Evolutionary conservation across 2,329 filamentous ascomycete genomes (phyloP), one percentile per base, ranked within the genome.

Genomic region (Verticillium isaacii): DNA sequence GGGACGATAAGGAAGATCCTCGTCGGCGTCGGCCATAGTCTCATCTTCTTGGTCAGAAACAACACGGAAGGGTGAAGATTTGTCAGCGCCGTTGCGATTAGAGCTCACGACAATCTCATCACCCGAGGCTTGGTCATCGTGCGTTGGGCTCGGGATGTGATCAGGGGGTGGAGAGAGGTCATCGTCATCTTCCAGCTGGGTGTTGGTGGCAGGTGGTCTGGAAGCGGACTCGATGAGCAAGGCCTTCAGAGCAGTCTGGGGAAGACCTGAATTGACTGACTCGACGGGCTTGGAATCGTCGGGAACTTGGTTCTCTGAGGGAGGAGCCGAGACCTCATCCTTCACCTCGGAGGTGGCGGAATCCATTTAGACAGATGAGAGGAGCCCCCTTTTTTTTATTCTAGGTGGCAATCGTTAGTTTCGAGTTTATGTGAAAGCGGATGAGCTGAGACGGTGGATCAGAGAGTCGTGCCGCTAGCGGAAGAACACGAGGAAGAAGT

Each of bases 51-150:
- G 64, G 17, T 77, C 74, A 5, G 77, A 77, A 7, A 68, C 66
- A 29, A 67, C 67, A 25, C 66, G 73, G 37, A 68, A 65, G 7
- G 75, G 74, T 5, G 76, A 78, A 1, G 71, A 69, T 63, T 77
- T 79, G 57, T 68, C 69, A 11, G 67, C 62, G 6, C 69, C 74
- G 64, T 81, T 79, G 36, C 73, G 70, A 60, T 78, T 76, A 12
- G 75, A 77, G 17, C 78, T 77, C 7, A 85, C 82, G 8, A 85
- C 74, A 57, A 85, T 85, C 68, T 85, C 82, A 66, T 85, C 82
- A 60, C 81, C 77, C 2, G 80, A 65, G 32, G 74, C 71, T 57
- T 77, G 76, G 25, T 77, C 72, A 65, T 75, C 71, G 50, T 75
- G 71, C 12, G 79, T 69, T 6, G 72, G 74, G 61, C 76, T 79